Conservation (phyloP, 2,329 filamentous ascomycete genomes). For the Diplodia sapinea region DNA sequence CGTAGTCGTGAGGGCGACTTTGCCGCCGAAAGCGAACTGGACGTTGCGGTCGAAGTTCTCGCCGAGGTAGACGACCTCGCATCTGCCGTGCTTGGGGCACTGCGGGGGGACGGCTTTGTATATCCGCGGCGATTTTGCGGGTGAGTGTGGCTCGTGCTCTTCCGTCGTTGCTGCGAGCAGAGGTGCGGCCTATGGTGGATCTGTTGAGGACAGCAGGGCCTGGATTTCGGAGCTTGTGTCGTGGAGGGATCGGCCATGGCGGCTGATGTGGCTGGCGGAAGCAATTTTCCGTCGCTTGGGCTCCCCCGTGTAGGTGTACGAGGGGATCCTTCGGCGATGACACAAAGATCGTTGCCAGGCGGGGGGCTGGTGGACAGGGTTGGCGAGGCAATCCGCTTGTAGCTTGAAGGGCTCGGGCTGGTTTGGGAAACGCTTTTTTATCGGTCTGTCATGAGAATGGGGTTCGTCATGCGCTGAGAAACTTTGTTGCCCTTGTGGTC, state of each 20-base stretch:
- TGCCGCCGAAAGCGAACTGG: conserved; percentile 83
- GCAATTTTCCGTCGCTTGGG: neutral
- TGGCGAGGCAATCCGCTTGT: too few relatives aligned
- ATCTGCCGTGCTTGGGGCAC: conserved; percentile 87
- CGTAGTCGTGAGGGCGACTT: conserved; percentile 71
- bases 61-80: conserved; percentile 84
- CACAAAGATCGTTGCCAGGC: neutral
- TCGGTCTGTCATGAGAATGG: conserved; percentile 87
- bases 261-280: too few relatives aligned
- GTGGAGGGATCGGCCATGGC: neutral
- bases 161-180: too few relatives aligned
- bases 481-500: conserved; percentile 74
- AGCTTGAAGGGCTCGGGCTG: neutral
- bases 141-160: conserved; percentile 62
- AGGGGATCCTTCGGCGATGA: neutral
- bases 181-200: neutral
- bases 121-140: neutral
- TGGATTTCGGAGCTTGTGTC: neutral
- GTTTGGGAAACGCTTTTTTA: neutral
- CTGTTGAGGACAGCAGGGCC: neutral
- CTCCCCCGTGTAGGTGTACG: neutral
- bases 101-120: conserved; percentile 47
- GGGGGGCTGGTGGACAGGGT: neutral
- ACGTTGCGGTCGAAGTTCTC: conserved; percentile 79
- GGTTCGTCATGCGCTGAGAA: conserved; percentile 81